phyloP scores from a whole-genome alignment of 352 stramenopile genomes.

The Globisporangium yorkense region DNA sequence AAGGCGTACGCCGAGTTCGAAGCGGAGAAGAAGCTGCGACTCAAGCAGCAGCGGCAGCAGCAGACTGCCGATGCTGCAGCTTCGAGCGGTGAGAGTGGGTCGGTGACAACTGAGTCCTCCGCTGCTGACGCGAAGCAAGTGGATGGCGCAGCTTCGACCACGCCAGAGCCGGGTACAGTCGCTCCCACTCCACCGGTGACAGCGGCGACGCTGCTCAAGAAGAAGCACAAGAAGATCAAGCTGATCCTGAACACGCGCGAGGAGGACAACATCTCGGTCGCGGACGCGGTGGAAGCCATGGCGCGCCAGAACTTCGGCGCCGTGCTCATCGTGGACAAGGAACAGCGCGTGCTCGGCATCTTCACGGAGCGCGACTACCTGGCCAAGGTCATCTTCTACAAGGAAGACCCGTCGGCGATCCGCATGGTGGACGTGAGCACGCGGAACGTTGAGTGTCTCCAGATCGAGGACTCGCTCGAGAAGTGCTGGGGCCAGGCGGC shows the following conservation, averaged over 20 bases:
- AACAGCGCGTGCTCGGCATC: constrained; percentile 75
- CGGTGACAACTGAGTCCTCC: background rate
- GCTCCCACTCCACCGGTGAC: constrained; percentile 23
- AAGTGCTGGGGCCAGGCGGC: constrained; percentile 74
- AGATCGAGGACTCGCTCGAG: constrained; percentile 74
- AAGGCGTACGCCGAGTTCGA: constrained; percentile 71
- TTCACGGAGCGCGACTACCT: constrained; percentile 86
- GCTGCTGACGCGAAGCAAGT: background rate
- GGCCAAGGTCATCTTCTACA: constrained; percentile 67
- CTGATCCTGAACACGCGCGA: constrained; percentile 77
- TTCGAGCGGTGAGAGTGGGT: background rate
- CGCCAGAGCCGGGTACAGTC: constrained; percentile 12
- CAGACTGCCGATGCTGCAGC: background rate
- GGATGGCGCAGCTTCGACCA: background rate
- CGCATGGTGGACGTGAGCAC: constrained; percentile 58
- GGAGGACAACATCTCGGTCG: constrained; percentile 74
- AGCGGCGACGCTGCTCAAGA: constrained; percentile 66
- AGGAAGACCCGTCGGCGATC: constrained; percentile 54
- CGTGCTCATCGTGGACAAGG: constrained; percentile 79
- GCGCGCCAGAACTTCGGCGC: constrained; percentile 73
- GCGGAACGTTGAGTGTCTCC: constrained; percentile 42
- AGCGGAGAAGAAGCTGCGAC: constrained; percentile 34
- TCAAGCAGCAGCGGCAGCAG: constrained; percentile 2
- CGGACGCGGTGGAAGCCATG: constrained; percentile 73
- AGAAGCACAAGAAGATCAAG: constrained; percentile 79